These are phyloP conservation scores for Vigna mungo DNA, from an alignment of 306 rosid species.

Conservation along the genomic window DNA sequence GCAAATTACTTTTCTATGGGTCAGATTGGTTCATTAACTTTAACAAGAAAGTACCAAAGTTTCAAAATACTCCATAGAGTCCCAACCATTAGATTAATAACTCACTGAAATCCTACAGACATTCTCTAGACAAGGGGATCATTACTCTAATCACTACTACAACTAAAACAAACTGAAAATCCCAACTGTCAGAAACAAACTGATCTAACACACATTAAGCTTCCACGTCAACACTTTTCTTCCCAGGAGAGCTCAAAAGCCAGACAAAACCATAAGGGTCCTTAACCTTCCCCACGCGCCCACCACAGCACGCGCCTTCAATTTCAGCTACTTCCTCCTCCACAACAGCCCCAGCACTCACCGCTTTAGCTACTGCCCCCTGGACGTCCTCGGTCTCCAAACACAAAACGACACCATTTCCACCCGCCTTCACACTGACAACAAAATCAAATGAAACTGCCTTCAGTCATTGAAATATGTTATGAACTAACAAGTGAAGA, in stretches of 20 bases:
- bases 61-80: not conserved
- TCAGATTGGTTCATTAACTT: no score
- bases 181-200: not conserved
- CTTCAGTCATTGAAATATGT: not conserved
- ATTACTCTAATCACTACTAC: not conserved
- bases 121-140: not conserved
- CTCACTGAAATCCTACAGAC: not conserved
- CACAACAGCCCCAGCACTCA: constrained; percentile 59
- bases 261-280: constrained; percentile 79
- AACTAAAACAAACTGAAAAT: not conserved
- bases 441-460: not conserved
- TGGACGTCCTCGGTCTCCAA: constrained; percentile 67
- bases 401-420: constrained; percentile 50
- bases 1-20: no score
- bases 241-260: constrained; percentile 48
- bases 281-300: constrained; percentile 69
- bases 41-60: no score
- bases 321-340: constrained; percentile 59
- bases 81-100: not conserved
- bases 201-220: constrained; percentile 31
- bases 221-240: constrained; percentile 34
- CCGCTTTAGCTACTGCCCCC: constrained; percentile 62
- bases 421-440: constrained; percentile 50
- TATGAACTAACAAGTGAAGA: not conserved
- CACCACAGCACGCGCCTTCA: constrained; percentile 62